Percentiles rank a stretch among this genome's conserved stretches.
phyloP scores from a whole-genome alignment of 108 stramenopile genomes.

The Cyclotella atomus region DNA sequence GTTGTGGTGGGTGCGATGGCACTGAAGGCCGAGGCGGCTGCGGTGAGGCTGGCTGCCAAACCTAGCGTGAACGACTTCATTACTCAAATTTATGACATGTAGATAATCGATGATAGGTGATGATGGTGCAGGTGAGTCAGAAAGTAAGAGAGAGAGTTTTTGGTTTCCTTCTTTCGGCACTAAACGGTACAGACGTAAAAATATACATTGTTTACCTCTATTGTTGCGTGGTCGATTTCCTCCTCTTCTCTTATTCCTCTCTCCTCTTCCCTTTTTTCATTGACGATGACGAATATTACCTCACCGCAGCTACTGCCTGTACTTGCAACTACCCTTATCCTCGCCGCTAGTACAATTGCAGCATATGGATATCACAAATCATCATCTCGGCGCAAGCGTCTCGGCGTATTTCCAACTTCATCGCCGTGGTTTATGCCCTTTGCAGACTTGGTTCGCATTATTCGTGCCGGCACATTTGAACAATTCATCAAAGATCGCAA shows the following conservation, averaged over 20 bases:
- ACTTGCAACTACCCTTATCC: not conserved
- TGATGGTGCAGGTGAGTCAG: too few species aligned
- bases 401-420: not conserved
- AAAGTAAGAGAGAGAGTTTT: too few species aligned
- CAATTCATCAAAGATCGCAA: not conserved
- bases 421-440: not conserved
- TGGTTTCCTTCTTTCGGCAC: too few species aligned
- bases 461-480: conserved; percentile 4
- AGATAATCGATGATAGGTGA: too few species aligned
- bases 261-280: not conserved
- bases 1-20: conserved; percentile 7
- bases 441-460: not conserved
- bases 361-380: not conserved
- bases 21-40: conserved; percentile 26
- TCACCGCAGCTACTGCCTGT: not conserved
- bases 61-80: conserved; percentile 2
- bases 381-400: not conserved
- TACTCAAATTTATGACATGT: too few species aligned
- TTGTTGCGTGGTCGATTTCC: too few species aligned
- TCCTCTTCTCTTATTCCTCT: too few species aligned
- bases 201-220: too few species aligned
- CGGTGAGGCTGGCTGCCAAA: conserved; percentile 21
- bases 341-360: not conserved
- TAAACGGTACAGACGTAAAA: too few species aligned
- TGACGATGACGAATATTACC: not conserved